A percentile compares a stretch with the other conserved stretches of the same genome.
phyloP scores from a whole-genome alignment of 164 flowering plant genomes.

The Cinnamomum micranthum region DNA sequence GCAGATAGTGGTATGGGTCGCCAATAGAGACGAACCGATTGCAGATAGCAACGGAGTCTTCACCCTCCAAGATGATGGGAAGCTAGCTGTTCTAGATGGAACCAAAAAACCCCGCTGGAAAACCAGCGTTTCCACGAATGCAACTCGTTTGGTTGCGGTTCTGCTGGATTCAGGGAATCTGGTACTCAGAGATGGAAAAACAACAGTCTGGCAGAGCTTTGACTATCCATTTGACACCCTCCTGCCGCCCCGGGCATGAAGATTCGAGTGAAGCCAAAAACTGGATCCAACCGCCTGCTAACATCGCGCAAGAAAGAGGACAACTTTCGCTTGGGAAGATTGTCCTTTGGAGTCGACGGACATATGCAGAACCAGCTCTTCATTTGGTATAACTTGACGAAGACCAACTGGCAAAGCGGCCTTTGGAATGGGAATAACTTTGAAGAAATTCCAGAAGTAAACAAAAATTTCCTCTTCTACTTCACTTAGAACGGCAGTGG shows the following conservation, averaged over 20 bases:
- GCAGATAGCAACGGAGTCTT: background rate
- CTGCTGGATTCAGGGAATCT: constrained; percentile 8
- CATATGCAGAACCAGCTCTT: background rate
- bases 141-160: background rate
- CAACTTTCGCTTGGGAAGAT: background rate
- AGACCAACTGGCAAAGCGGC: background rate
- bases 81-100: background rate
- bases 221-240: constrained; percentile 4
- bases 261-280: constrained; percentile 13
- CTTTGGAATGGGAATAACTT: constrained; percentile 7
- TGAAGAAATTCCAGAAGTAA: background rate
- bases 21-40: background rate
- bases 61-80: background rate
- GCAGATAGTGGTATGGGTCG: constrained; percentile 1
- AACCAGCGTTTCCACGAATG: background rate
- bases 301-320: constrained; percentile 19
- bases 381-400: background rate
- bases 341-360: background rate
- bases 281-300: background rate
- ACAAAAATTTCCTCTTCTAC: background rate
- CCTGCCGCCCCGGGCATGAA: constrained; percentile 14
- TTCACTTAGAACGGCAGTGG: background rate
- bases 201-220: constrained; percentile 1
- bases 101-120: background rate
- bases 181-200: background rate